Conservation (phyloP, 345 rosid species). For the Melaleuca quinquenervia region DNA sequence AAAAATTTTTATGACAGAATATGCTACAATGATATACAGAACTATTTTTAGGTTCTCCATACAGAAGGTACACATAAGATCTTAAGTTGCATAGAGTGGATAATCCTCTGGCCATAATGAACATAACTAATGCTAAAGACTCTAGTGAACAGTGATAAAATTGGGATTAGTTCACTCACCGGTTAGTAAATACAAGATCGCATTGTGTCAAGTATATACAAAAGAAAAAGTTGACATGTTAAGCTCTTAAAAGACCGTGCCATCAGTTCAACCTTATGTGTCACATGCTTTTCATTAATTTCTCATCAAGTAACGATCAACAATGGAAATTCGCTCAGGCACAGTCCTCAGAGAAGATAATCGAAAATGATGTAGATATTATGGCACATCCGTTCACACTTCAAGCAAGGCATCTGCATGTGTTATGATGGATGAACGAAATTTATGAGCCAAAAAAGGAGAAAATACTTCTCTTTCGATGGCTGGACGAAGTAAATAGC, state of each 20-base stretch:
- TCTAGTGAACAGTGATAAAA: background rate
- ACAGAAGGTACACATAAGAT: background rate
- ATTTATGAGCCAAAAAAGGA: background rate
- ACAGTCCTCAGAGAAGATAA: background rate
- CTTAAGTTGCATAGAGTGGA: background rate
- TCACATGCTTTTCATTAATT: background rate
- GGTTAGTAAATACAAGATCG: background rate
- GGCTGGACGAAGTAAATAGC: conserved; percentile 87
- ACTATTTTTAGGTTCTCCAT: background rate
- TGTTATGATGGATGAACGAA: background rate
- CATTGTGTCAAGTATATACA: background rate
- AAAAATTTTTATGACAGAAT: background rate
- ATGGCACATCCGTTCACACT: background rate
- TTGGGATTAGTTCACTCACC: background rate
- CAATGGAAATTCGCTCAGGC: background rate
- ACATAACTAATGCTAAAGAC: background rate
- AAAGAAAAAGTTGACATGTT: background rate
- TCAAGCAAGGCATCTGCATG: background rate
- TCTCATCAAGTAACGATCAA: background rate
- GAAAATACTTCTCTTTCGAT: conserved; percentile 71
- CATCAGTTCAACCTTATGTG: background rate
- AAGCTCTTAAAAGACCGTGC: background rate
- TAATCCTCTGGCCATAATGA: background rate
- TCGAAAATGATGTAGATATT: background rate
- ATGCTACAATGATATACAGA: background rate